Evolutionary conservation across 768 basidiomycete species (phyloP).

Genomic region (Cytidiella melzeri): DNA sequence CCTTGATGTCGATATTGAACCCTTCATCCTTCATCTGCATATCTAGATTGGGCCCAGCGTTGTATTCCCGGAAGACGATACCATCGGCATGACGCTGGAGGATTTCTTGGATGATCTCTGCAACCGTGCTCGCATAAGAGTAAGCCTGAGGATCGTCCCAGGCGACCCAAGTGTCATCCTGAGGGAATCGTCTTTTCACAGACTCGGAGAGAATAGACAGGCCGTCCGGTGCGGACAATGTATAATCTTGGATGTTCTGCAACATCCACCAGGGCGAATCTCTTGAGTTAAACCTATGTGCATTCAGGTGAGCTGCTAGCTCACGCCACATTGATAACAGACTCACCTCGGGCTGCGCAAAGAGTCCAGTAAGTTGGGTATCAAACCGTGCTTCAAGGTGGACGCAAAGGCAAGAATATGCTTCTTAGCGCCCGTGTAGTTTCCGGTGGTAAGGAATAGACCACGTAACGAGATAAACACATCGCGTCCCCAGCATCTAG

Average conservation of each 20-base stretch:
- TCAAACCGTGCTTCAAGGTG: slow-evolving; percentile 90
- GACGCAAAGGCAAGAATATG: slow-evolving; percentile 94
- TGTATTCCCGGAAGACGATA: slow-evolving; percentile 92
- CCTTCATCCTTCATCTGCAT: slow-evolving; percentile 93
- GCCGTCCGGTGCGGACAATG: slow-evolving; percentile 77
- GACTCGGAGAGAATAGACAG: slow-evolving; percentile 69
- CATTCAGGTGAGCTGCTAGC: neutral
- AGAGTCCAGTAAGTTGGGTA: slow-evolving; percentile 94
- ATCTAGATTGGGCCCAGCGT: slow-evolving; percentile 95
- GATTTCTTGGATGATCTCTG: slow-evolving; percentile 96
- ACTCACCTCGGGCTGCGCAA: slow-evolving; percentile 72
- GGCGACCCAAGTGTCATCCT: slow-evolving; percentile 87
- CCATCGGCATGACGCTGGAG: slow-evolving; percentile 90
- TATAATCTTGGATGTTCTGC: slow-evolving; percentile 97
- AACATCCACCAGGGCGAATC: slow-evolving; percentile 99
- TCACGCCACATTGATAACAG: neutral
- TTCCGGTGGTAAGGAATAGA: slow-evolving; percentile 89
- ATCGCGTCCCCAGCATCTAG: slow-evolving; percentile 94
- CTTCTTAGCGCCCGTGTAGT: slow-evolving; percentile 74
- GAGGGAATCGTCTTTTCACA: slow-evolving; percentile 91
- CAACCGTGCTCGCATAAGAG: slow-evolving; percentile 71
- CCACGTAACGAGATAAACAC: slow-evolving; percentile 93
- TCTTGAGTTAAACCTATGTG: slow-evolving; percentile 80
- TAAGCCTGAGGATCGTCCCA: slow-evolving; percentile 89
- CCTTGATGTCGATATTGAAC: slow-evolving; percentile 87